phyloP scores from a whole-genome alignment of 2,329 filamentous ascomycete species.

The Podosphaera fusca region DNA sequence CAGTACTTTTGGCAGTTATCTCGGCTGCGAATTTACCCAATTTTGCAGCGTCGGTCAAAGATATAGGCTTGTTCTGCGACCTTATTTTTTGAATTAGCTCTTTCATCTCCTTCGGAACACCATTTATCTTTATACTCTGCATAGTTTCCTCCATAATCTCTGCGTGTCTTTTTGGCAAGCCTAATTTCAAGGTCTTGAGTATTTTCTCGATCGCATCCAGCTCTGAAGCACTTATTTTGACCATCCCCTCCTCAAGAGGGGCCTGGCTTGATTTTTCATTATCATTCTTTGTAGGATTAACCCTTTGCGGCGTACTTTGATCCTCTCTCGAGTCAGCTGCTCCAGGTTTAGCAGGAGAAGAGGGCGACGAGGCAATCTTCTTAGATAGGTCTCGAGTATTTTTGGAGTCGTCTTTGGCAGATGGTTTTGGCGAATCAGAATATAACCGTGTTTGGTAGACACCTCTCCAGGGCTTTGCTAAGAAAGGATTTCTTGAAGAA shows the following conservation, averaged over 20 bases:
- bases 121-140: constrained; percentile 39
- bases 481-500: constrained; percentile 14
- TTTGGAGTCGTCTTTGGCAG: constrained; percentile 7
- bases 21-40: constrained; percentile 17
- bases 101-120: constrained; percentile 37
- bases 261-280: constrained; percentile 13
- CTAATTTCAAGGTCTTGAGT: constrained; percentile 30
- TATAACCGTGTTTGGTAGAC: constrained; percentile 10
- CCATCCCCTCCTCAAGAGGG: constrained; percentile 11
- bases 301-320: constrained; percentile 17
- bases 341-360: constrained; percentile 16
- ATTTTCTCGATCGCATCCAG: constrained; percentile 32
- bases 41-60: constrained; percentile 11
- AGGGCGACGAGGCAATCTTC: constrained; percentile 11
- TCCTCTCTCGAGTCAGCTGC: constrained; percentile 21
- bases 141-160: constrained; percentile 34
- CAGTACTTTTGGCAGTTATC: constrained; percentile 13
- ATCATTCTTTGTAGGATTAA: not conserved
- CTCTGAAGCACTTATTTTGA: constrained; percentile 28
- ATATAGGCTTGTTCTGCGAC: constrained; percentile 7
- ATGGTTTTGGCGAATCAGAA: constrained; percentile 6
- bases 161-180: constrained; percentile 37
- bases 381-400: constrained; percentile 12
- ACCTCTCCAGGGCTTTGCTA: constrained; percentile 15
- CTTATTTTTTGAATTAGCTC: constrained; percentile 16